phyloP scores from a whole-genome alignment of 495 filamentous ascomycete genomes.

The Staphylotrichum tortipilum region DNA sequence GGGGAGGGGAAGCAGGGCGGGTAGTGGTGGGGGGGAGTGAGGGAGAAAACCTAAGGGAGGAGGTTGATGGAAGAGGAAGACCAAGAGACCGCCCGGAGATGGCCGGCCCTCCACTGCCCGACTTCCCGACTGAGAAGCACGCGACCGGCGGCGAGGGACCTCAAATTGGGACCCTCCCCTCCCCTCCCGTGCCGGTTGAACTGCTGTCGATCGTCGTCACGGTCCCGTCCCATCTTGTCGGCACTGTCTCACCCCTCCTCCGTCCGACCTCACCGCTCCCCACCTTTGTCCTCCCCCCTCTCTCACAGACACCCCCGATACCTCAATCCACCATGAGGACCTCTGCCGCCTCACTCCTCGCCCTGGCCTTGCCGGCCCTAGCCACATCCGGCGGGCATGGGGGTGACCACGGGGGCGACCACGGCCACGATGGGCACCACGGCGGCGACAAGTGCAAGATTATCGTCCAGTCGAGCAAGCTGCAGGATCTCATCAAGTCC shows the following conservation, averaged over 20 bases:
- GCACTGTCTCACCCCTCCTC: too few species aligned
- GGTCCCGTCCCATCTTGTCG: too few species aligned
- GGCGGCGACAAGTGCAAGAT: constrained; percentile 1
- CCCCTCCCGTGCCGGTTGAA: too few species aligned
- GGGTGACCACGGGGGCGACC: background rate
- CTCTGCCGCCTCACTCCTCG: constrained; percentile 3
- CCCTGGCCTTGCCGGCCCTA: constrained; percentile 3
- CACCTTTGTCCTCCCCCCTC: background rate
- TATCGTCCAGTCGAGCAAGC: constrained; percentile 14
- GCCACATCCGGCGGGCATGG: background rate
- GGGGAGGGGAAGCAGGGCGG: too few species aligned
- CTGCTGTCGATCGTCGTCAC: too few species aligned
- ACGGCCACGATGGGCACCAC: background rate
- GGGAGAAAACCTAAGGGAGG: background rate
- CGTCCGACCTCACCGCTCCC: too few species aligned
- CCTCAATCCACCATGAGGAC: constrained; percentile 9
- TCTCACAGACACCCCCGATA: background rate
- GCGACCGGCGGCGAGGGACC: too few species aligned
- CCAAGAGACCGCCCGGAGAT: too few species aligned
- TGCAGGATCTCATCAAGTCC: constrained; percentile 31
- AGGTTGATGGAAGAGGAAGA: too few species aligned
- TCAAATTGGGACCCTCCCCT: too few species aligned
- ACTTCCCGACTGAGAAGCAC: too few species aligned
- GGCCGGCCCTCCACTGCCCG: too few species aligned
- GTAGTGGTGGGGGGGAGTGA: background rate